Percentiles rank a stretch among this genome's conserved stretches.
These are phyloP conservation scores for Kluyveromyces dobzhanskii DNA, from an alignment of 805 yeast genomes.

Conservation along the genomic window DNA sequence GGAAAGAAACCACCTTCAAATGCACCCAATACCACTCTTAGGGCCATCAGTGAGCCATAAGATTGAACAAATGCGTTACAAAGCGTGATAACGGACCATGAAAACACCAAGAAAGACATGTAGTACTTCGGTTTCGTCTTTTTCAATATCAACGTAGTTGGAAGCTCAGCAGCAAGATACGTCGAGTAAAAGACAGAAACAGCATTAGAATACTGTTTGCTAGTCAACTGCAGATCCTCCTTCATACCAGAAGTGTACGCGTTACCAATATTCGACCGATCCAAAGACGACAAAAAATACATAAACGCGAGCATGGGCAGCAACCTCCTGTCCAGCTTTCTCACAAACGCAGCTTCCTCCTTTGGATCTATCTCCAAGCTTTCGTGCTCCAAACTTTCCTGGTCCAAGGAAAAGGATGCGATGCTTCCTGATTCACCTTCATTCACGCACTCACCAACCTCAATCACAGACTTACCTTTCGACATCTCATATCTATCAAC, in stretches of 20 bases:
- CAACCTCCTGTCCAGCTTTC: conserved; percentile 26
- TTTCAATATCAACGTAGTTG: conserved; percentile 26
- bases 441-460: conserved; percentile 2
- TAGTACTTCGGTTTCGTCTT: conserved; percentile 20
- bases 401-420: conserved; percentile 6
- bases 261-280: conserved; percentile 47
- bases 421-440: conserved; percentile 6
- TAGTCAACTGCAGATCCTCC: conserved; percentile 41
- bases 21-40: conserved; percentile 36
- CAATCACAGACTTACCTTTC: conserved; percentile 1
- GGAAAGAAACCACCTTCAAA: conserved; percentile 39
- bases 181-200: conserved; percentile 33
- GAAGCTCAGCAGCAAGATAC: conserved; percentile 30
- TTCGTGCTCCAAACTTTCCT: conserved; percentile 6
- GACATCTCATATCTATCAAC: background rate
- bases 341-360: conserved; percentile 18
- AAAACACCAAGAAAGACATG: conserved; percentile 17
- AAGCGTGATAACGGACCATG: conserved; percentile 31
- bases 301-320: conserved; percentile 28
- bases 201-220: conserved; percentile 33
- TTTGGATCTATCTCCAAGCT: conserved; percentile 10
- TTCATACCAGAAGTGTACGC: conserved; percentile 54
- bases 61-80: conserved; percentile 27
- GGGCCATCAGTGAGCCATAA: conserved; percentile 31
- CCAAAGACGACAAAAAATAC: conserved; percentile 36